Evolutionary conservation across 495 filamentous ascomycete species (phyloP).

Genomic region (Parachaetomium inaequale): DNA sequence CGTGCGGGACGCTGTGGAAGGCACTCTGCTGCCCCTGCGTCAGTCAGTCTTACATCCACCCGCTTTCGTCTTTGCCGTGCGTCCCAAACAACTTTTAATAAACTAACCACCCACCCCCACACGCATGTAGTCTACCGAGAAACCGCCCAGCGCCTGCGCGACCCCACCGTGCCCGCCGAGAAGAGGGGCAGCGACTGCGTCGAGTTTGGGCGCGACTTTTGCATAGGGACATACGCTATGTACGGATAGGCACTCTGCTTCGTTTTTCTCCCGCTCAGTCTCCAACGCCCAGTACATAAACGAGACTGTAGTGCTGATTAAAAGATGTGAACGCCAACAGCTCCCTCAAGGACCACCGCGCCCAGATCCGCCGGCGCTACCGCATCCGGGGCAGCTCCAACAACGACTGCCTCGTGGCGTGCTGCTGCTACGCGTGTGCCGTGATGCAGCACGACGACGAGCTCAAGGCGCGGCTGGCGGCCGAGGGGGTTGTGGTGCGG

Average conservation of each 20-base stretch:
- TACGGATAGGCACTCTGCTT: not conserved
- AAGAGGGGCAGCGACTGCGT: not conserved
- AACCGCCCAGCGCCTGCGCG: not conserved
- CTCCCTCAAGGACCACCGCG: slow-evolving; percentile 47
- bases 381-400: slow-evolving; percentile 45
- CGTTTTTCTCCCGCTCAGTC: too few relatives aligned
- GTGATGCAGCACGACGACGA: slow-evolving; percentile 57
- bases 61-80: not conserved
- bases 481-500: not conserved
- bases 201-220: not conserved
- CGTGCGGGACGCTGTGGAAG: not conserved
- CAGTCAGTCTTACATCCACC: not conserved
- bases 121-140: too few relatives aligned
- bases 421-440: slow-evolving; percentile 52
- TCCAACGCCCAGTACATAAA: too few relatives aligned
- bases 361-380: slow-evolving; percentile 48
- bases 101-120: not conserved
- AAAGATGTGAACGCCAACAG: too few relatives aligned
- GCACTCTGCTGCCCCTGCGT: not conserved
- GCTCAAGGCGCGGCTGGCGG: slow-evolving; percentile 24
- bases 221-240: not conserved
- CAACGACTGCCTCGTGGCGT: slow-evolving; percentile 43
- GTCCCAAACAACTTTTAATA: not conserved
- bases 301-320: too few relatives aligned
- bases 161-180: not conserved